phyloP scores from a whole-genome alignment of 306 rosid genomes.

The Oxytropis ochrocephala region DNA sequence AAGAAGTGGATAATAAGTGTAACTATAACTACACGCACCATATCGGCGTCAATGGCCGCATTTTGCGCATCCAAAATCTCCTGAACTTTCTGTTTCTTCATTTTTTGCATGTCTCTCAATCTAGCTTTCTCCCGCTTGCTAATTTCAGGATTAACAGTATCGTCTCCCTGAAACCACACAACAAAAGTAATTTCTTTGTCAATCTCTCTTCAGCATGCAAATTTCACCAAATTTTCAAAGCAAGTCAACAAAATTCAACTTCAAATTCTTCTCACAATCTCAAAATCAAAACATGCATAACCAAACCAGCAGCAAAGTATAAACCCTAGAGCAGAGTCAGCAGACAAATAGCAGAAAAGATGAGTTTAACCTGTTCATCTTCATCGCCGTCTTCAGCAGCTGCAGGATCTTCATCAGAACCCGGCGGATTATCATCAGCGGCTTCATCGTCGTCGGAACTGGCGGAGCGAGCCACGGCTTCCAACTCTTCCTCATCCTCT shows the following conservation, averaged over 20 bases:
- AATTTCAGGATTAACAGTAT: slow-evolving; percentile 35
- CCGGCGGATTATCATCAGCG: slow-evolving; percentile 26
- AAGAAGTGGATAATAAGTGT: background rate
- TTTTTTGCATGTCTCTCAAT: slow-evolving; percentile 64
- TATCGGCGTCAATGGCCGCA: slow-evolving; percentile 92
- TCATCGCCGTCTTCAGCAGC: slow-evolving; percentile 40
- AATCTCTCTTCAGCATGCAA: background rate
- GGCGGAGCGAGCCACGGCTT: slow-evolving; percentile 92
- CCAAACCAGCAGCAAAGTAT: background rate
- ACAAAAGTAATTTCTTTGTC: background rate
- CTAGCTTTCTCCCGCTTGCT: slow-evolving; percentile 88
- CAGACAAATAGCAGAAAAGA: background rate
- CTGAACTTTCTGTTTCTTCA: slow-evolving; percentile 91
- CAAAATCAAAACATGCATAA: background rate
- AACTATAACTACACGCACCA: slow-evolving; percentile 43
- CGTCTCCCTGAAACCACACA: slow-evolving; percentile 38
- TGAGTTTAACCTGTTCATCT: slow-evolving; percentile 48
- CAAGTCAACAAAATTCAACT: slow-evolving; percentile 18
- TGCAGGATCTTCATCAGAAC: slow-evolving; percentile 20
- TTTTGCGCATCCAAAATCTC: slow-evolving; percentile 83
- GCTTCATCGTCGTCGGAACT: slow-evolving; percentile 64
- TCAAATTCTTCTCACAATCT: background rate
- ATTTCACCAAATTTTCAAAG: background rate
- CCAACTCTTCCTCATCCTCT: slow-evolving; percentile 90
- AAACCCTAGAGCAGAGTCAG: slow-evolving; percentile 31